Base-by-base conservation (phyloP, 2,329 filamentous ascomycete species). In the Aspergillus sp. region DNA sequence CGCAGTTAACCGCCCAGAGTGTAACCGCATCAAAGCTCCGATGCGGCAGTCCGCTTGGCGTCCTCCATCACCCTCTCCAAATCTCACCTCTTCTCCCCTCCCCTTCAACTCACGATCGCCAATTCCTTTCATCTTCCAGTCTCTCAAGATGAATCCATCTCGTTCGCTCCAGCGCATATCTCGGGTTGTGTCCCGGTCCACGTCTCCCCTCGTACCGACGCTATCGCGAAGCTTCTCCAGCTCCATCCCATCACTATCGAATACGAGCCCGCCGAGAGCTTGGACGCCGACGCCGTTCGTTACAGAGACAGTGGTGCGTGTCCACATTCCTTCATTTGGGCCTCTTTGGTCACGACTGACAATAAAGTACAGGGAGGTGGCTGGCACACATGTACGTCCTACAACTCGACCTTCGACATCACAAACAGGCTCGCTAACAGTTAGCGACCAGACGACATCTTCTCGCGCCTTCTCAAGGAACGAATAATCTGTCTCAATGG, bases 401-500 rank as follows among this genome's bases (percentile, higher is more conserved):
- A 51, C 16, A 33, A n/a, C 44, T 26, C 30, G 16, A 20, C 30
- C 47, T 22, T 19, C 45, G 50, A 44, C 35, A 54, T 41, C 45
- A 3, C 38, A 50, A 49, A 45, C 44, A 42, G 20, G 32, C 32
- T 47, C 48, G 42, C 19, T 54, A 59, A 57, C 52, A 48, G 5
- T 24, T 24, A 55, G 58, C 54, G 60, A 65, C 49, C 67, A 88
- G 88, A 88, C 74, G 88, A 92, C 68, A 90, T 92, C 60, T 92
- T 92, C 73, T 91, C 88, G 17, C 86, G 90, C 65, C 77, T 92
- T 5, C 74, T 92, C 16, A 88, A 90, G 76, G 93, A 97, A 79
- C 89, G 93, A 58, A 97, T 97, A 65, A 82, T 99, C 66, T 96
- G 89, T 69, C 82, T 97, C 33, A 96, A 96, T 66, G 93, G 93